Base-by-base conservation (phyloP, 495 filamentous ascomycete species). In the Pseudevernia furfuracea region DNA sequence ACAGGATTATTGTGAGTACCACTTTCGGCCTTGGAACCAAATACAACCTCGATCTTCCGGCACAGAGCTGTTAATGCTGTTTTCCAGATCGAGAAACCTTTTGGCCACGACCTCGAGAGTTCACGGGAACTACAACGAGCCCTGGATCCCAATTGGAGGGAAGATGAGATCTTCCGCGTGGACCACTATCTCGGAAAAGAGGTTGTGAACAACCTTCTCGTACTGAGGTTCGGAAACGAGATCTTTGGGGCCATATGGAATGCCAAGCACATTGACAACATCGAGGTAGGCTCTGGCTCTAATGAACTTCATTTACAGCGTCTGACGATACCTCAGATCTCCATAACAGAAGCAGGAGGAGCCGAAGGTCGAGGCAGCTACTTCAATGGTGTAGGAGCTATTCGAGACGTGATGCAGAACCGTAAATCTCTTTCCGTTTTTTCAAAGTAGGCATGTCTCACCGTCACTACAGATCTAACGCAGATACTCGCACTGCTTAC, bases 191-290 rank as follows among this genome's bases (percentile, higher is more conserved):
- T 98, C 48, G 94, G 94, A 69, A 98, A 98, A 83, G 94, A 98
- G 81, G 97, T 98, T 91, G 94, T 98, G 65, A 98, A 98, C 84
- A 98, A 97, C 75, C 92, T 98, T 71, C 84, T 98, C 60, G 96
- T 97, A 67, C 85, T 98, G 63, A 85, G 95, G 69, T 98, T 98
- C 75, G 94, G 94, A 67, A 98, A 98, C 78, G 91, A 96, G 71
- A 97, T 98, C 82, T 95, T 98, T 70, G 91, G 91, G 62, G 92
- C 94, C 59, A 96, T 93, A 60, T 98, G 94, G 94, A 97, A 97
- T 80, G 85, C 92, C 60, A 90, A 94, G 74, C 93, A 97, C 82
- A 98, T 98, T 80, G 92, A 97, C 76, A 97, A 95, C 68, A 89
- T 98, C 46, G 79, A 83, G 78, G 80, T 81, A 76, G 30, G 25